These are phyloP conservation scores for Xylaria cubensis DNA, from an alignment of 495 filamentous ascomycete genomes.

Conservation along the genomic window DNA sequence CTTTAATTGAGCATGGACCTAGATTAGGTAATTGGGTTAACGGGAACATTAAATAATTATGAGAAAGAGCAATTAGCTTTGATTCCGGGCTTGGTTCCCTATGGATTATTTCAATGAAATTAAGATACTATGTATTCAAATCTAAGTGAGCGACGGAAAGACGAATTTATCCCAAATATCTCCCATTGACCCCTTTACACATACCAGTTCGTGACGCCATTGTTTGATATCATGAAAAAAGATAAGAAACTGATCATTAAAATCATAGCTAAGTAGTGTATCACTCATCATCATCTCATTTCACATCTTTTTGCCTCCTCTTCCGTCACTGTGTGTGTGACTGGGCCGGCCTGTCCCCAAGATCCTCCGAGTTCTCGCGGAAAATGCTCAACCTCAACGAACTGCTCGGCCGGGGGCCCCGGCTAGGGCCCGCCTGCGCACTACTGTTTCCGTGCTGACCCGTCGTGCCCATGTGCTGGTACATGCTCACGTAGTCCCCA, in stretches of 20 bases:
- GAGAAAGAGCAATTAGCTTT: too few relatives aligned
- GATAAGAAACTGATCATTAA: not conserved
- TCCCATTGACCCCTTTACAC: not conserved
- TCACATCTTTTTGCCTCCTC: not conserved
- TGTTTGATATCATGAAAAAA: not conserved
- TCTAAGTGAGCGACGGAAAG: not conserved
- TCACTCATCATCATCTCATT: not conserved
- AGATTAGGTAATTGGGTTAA: too few relatives aligned
- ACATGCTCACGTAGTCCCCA: conserved; percentile 39
- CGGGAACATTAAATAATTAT: too few relatives aligned
- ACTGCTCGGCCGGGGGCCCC: conserved; percentile 19
- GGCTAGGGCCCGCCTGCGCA: not conserved
- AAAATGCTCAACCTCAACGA: conserved; percentile 47
- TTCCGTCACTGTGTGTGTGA: conserved; percentile 10
- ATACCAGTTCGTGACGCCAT: not conserved
- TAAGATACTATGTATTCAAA: not conserved
- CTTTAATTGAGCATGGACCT: too few relatives aligned
- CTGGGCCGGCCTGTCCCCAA: conserved; percentile 30
- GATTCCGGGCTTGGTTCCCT: too few relatives aligned
- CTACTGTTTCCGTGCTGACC: not conserved
- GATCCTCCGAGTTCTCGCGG: conserved; percentile 43
- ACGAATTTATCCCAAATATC: not conserved
- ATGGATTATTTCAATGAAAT: not conserved
- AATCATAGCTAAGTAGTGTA: not conserved
- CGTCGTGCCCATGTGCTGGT: not conserved